Percentiles rank a stretch among this genome's conserved stretches.
Evolutionary conservation across 2,329 filamentous ascomycete species (phyloP).

Genomic region (Nectriaceae sp.): DNA sequence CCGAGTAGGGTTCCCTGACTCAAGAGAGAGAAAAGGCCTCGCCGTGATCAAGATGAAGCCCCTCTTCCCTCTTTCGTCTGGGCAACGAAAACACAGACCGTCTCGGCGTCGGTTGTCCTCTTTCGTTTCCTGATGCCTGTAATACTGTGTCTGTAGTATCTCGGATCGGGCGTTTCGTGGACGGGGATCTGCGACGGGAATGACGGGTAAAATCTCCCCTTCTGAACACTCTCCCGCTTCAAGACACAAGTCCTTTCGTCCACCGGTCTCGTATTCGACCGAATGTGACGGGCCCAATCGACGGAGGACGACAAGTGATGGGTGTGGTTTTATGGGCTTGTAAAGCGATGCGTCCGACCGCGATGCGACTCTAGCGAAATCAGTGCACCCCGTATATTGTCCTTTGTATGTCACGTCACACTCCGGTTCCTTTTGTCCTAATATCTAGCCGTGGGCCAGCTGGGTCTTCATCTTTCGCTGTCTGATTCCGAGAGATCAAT

Average conservation of each 20-base stretch:
- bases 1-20: slow-evolving; percentile 22
- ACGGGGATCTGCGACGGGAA: not conserved
- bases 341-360: not conserved
- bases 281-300: not conserved
- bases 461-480: slow-evolving; percentile 17
- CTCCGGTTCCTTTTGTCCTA: slow-evolving; percentile 6
- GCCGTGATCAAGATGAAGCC: not conserved
- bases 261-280: not conserved
- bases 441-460: slow-evolving; percentile 4
- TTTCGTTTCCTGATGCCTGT: not conserved
- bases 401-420: not conserved
- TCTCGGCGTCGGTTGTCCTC: not conserved
- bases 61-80: not conserved
- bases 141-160: not conserved
- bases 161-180: not conserved
- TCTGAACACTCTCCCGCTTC: not conserved
- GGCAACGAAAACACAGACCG: not conserved
- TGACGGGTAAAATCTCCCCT: not conserved
- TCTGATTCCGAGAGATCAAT: slow-evolving; percentile 5
- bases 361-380: too few relatives aligned
- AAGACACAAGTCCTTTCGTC: not conserved
- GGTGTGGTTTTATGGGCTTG: not conserved
- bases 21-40: not conserved
- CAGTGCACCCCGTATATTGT: not conserved
- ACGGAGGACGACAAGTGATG: not conserved